Percentiles rank a stretch among this genome's conserved stretches.
Conservation (phyloP, 345 rosid genomes). For the Eucalyptus paniculata region DNA sequence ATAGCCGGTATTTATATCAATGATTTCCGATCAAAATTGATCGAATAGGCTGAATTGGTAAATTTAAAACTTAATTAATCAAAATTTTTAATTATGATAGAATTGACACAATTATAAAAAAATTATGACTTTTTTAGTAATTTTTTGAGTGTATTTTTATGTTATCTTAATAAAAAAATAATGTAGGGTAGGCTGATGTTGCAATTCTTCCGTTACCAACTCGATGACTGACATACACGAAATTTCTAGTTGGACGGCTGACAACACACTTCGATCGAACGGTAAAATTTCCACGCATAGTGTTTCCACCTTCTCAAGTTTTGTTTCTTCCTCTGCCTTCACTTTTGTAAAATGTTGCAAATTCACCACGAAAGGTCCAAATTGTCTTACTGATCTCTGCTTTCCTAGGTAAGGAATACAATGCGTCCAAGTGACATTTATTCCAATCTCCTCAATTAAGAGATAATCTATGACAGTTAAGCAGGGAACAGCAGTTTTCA, state of each 20-base stretch:
- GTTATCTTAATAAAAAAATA: too few species aligned
- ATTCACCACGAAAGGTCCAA: neutral
- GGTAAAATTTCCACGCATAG: too few species aligned
- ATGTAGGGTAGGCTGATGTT: too few species aligned
- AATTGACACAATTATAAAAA: too few species aligned
- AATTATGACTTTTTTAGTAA: too few species aligned
- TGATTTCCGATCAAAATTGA: too few species aligned
- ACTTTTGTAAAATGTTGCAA: neutral
- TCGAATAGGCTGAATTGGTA: accelerated
- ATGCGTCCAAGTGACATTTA: neutral
- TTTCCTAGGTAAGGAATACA: neutral
- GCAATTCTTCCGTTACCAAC: neutral
- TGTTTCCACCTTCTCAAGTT: neutral
- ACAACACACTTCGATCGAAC: too few species aligned
- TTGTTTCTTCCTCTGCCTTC: too few species aligned
- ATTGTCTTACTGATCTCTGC: neutral
- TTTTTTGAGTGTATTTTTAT: too few species aligned
- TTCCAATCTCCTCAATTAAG: neutral
- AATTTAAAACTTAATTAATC: too few species aligned
- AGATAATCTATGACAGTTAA: neutral
- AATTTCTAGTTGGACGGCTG: neutral
- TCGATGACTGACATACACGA: too few species aligned
- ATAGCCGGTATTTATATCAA: accelerated
- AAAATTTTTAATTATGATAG: too few species aligned
- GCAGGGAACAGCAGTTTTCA: neutral